Base-by-base conservation (phyloP, 129 eudicot genomes). In the Calendula officinalis region DNA sequence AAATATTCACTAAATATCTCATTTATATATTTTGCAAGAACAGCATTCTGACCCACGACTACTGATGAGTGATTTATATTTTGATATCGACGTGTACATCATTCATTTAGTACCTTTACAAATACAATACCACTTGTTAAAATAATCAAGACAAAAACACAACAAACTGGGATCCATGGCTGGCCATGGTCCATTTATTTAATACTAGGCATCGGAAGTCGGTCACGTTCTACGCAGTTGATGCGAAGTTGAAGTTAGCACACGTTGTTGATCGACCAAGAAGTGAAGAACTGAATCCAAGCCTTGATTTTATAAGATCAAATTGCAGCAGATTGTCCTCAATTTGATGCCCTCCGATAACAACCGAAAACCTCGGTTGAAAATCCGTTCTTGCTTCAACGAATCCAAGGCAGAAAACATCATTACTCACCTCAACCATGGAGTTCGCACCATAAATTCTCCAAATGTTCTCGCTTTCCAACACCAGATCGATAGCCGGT, bases 261-360 rank as follows among this genome's bases (percentile, higher is more conserved):
- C 60, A 55, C 0, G 41, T 4, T 10, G 60, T 55, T 30, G 41
- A 55, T 12, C 60, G 41, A 32, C 55, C 51, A 14, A 67, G 69
- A 27, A 78, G 75, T 5, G 75, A 64, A 35, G 85, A 80, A 48
- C 75, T 75, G 56, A 75, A 73, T 9, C 82, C 82, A 2, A 81
- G 45, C 66, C 75, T 81, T 14, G 75, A 60, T 12, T 17, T 5
- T 1, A 32, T 75, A 50, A 81, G 67, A 58, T 81, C 85, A 72
- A 81, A 76, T 70, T 71, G 76, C 7, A 81, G 49, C 45, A 81
- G 11, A 56, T 76, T 80, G 33, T 80, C 78, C 64, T 80, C 56
- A 16, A 51, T 51, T 51, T 51, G 56, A 54, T 54, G 59, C 59
- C 59, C 59, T 54, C 59, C 59, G 7, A 54, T 54, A 30, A 54